Evolutionary conservation across 2,329 filamentous ascomycete genomes (phyloP).

Genomic region (Phyllosticta citribraziliensis): DNA sequence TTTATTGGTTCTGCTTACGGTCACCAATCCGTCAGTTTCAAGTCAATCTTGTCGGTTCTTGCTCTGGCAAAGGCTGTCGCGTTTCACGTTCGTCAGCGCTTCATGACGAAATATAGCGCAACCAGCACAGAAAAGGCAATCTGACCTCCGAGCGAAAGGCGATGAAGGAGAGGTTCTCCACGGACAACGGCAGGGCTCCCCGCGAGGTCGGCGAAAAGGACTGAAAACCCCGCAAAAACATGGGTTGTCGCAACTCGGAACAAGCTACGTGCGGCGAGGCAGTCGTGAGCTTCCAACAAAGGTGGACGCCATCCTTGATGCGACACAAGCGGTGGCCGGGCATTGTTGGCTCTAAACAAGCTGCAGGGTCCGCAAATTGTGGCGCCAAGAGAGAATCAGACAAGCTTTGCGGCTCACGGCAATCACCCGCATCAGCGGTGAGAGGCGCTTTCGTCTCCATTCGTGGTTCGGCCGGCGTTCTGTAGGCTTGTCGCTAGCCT

Average conservation of each 20-base stretch:
- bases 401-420: constrained; percentile 5
- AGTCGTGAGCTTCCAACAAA: background rate
- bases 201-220: background rate
- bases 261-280: background rate
- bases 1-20: background rate
- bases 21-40: background rate
- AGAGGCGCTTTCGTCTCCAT: background rate
- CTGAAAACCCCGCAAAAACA: background rate
- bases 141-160: background rate
- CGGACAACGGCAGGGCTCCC: background rate
- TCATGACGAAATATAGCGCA: background rate
- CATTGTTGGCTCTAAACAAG: background rate
- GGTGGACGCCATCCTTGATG: background rate
- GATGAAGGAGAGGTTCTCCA: background rate
- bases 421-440: constrained; percentile 2
- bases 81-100: background rate
- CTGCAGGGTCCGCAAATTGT: background rate
- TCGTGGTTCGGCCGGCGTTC: background rate
- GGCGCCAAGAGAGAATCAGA: background rate
- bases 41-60: background rate
- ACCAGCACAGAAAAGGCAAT: background rate
- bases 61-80: background rate
- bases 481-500: background rate
- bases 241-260: background rate
- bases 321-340: background rate